Evolutionary conservation across 441 rosid genomes (phyloP).

Genomic region (Corymbia citriodora): DNA sequence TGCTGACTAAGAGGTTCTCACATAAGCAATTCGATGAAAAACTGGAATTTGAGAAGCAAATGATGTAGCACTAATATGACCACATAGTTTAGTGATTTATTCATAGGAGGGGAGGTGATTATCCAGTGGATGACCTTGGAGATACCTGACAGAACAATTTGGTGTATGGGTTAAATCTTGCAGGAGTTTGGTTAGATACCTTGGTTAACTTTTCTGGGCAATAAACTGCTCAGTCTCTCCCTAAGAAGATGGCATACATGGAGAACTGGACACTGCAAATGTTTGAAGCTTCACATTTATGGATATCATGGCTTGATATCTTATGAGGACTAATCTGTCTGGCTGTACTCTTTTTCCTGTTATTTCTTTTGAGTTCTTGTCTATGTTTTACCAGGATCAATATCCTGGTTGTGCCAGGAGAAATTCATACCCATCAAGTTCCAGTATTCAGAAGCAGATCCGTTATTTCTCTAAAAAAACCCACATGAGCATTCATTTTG

Average conservation of each 20-base stretch:
- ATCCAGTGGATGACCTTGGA: not conserved
- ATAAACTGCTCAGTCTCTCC: not conserved
- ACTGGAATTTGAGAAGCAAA: not conserved
- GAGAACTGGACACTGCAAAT: not conserved
- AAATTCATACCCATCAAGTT: not conserved
- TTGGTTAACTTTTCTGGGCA: not conserved
- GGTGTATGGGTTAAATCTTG: not conserved
- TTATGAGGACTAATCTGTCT: not conserved
- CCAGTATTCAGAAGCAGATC: not conserved
- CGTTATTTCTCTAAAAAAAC: not conserved
- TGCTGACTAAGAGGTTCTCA: not conserved
- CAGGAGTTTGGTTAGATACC: not conserved
- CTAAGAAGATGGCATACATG: not conserved
- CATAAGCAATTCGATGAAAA: not conserved
- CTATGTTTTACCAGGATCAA: not conserved
- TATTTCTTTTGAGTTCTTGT: not conserved
- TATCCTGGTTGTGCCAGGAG: not conserved
- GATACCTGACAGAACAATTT: not conserved
- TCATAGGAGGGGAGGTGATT: not conserved
- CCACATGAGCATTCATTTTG: not conserved
- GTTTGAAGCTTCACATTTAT: not conserved
- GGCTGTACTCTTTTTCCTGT: not conserved
- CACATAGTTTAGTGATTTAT: not conserved
- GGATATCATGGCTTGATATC: not conserved
- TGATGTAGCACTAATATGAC: not conserved